Conservation (phyloP, 176 grass and related monocot genomes). For the Bolboschoenus planiculmis region DNA sequence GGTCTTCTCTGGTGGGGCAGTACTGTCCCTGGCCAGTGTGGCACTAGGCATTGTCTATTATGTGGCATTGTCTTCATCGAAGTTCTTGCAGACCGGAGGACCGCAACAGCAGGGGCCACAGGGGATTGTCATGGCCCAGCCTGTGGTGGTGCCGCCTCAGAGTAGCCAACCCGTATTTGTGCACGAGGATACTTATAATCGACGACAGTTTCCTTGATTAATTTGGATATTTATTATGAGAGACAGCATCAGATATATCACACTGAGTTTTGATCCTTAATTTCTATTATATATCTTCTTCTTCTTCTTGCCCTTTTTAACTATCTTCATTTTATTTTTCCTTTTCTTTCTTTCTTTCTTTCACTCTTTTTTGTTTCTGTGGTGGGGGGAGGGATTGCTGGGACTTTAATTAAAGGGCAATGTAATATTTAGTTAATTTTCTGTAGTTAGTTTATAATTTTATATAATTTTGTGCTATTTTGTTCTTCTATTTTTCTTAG, state of each 20-base stretch:
- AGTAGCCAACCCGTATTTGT: constrained; percentile 75
- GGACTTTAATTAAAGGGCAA: neutral
- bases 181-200: constrained; percentile 90
- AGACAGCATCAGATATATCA: neutral
- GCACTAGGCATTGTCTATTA: constrained; percentile 85
- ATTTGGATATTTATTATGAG: neutral
- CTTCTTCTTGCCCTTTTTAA: no score
- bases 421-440: neutral
- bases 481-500: neutral
- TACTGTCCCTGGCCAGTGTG: constrained; percentile 79
- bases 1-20: constrained; percentile 77
- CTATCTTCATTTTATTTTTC: no score
- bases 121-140: constrained; percentile 72
- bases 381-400: no score
- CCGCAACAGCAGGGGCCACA: constrained; percentile 41
- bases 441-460: neutral
- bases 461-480: neutral
- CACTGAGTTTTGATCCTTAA: neutral
- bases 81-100: constrained; percentile 26
- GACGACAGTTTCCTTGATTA: constrained; percentile 65
- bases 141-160: constrained; percentile 57
- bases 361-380: neutral
- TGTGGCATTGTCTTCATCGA: constrained; percentile 42
- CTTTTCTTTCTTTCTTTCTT: neutral
- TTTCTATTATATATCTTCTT: neutral